Evolutionary conservation across 768 basidiomycete species (phyloP).

Genomic region (Leccinum boreale): DNA sequence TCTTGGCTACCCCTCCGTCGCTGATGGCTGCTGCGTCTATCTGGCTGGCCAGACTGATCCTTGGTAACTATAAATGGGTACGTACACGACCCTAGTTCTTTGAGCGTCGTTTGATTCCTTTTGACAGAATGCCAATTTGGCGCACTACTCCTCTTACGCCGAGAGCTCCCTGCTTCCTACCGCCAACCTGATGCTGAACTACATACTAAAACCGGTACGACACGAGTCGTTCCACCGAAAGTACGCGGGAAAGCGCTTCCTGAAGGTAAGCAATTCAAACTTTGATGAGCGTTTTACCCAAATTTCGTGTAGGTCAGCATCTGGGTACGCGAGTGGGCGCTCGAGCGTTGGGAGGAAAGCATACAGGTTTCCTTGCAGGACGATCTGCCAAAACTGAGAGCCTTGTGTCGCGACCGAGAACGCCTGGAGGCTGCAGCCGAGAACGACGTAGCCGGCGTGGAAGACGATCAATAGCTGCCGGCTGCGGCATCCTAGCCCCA

Average conservation of each 20-base stretch:
- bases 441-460: conserved; percentile 7
- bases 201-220: conserved; percentile 66
- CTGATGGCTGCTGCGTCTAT: conserved; percentile 78
- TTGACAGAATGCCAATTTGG: conserved; percentile 71
- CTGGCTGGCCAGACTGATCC: conserved; percentile 79
- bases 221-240: conserved; percentile 86
- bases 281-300: neutral
- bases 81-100: conserved; percentile 25
- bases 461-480: conserved; percentile 13
- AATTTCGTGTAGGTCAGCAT: conserved; percentile 59
- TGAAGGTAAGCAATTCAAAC: conserved; percentile 55
- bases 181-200: conserved; percentile 86
- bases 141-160: conserved; percentile 83
- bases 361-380: conserved; percentile 53
- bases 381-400: conserved; percentile 46
- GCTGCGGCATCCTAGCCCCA: neutral
- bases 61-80: conserved; percentile 86
- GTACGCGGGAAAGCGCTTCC: conserved; percentile 79
- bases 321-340: conserved; percentile 83
- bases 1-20: conserved; percentile 73
- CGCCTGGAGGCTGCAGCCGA: conserved; percentile 10
- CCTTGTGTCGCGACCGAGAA: conserved; percentile 18
- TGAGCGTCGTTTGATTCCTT: conserved; percentile 10
- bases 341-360: conserved; percentile 67
- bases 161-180: conserved; percentile 77